Percentiles rank a stretch among this genome's conserved stretches.
phyloP scores from a whole-genome alignment of 208 protist species.

The Trypanosoma vivax region DNA sequence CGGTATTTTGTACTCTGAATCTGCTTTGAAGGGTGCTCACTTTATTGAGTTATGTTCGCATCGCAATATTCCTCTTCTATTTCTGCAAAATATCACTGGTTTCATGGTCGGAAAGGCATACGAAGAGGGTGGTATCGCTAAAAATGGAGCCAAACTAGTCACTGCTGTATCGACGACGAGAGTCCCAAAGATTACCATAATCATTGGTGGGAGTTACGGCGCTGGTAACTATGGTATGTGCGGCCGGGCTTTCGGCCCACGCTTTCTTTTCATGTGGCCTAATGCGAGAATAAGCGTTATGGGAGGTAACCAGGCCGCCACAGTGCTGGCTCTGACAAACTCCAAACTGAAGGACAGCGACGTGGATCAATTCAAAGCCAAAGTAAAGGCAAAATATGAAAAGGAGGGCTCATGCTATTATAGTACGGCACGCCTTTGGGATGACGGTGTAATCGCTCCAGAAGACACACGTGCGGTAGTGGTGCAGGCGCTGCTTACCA shows the following conservation, averaged over 20 bases:
- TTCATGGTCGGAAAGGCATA: constrained; percentile 90
- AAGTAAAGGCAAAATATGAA: constrained; percentile 89
- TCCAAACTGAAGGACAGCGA: constrained; percentile 49
- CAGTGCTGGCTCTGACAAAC: constrained; percentile 83
- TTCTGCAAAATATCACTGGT: constrained; percentile 97
- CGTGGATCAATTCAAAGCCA: constrained; percentile 55
- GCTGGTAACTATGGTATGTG: constrained; percentile 98
- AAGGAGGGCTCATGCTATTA: constrained; percentile 91
- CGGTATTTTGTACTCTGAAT: constrained; percentile 93
- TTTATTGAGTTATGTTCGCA: constrained; percentile 95
- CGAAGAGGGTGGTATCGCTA: constrained; percentile 94
- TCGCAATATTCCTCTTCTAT: constrained; percentile 92
- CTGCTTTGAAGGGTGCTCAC: constrained; percentile 89
- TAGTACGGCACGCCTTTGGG: constrained; percentile 92
- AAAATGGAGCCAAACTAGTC: constrained; percentile 95
- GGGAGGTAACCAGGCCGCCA: constrained; percentile 94
- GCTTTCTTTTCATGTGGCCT: constrained; percentile 96
- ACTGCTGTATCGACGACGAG: constrained; percentile 89
- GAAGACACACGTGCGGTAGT: constrained; percentile 81
- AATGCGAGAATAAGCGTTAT: constrained; percentile 95
- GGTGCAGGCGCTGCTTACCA: constrained; percentile 72
- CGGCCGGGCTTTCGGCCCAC: constrained; percentile 81
- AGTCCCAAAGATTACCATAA: constrained; percentile 94
- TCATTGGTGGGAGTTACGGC: constrained; percentile 95
- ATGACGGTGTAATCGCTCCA: constrained; percentile 95